Base-by-base conservation (phyloP, 148 eudicot species). In the Camellia granthamiana region DNA sequence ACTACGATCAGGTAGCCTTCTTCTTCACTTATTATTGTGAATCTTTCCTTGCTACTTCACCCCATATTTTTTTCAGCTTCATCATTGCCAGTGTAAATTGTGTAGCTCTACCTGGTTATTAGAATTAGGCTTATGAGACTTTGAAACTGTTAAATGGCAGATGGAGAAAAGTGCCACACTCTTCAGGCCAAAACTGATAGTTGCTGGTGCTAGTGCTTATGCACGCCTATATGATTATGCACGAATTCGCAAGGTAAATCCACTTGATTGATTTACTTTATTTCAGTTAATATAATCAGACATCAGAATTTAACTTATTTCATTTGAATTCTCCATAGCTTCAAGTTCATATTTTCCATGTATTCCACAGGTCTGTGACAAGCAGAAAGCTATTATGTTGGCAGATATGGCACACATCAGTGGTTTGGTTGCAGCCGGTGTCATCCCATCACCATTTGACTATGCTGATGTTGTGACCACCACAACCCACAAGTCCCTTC, bases 121-220 rank as follows among this genome's bases (percentile, higher is more conserved):
- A 56, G 63, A 43, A 41, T 23, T 66, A 80, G 13, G 70, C 76
- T 78, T 14, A 19, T 41, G 51, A 67, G 77, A 77, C 71, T 59
- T 46, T 64, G 49, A 23, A 14, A 13, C 1, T 75, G 18, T 74
- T 81, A 46, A 51, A 76, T 68, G 81, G 83, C 99, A 96, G 99
- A 18, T 96, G 94, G 99, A 93, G 89, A 93, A 93, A 87, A 96
- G 98, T 86, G 99, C 99, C 70, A 86, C 90, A 66, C 89, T 96
- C 78, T 96, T 93, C 92, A 86, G 99, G 88, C 99, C 99, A 62
- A 96, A 96, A 79, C 81, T 96, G 56, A 96, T 96, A 71, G 92
- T 96, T 88, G 99, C 99, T 82, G 98, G 98, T 84, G 98, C 98
- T 68, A 95, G 98, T 88, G 98, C 98, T 44, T 95, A 95, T 84